Conservation (phyloP, 495 filamentous ascomycete genomes). For the Penicillium salamii region DNA sequence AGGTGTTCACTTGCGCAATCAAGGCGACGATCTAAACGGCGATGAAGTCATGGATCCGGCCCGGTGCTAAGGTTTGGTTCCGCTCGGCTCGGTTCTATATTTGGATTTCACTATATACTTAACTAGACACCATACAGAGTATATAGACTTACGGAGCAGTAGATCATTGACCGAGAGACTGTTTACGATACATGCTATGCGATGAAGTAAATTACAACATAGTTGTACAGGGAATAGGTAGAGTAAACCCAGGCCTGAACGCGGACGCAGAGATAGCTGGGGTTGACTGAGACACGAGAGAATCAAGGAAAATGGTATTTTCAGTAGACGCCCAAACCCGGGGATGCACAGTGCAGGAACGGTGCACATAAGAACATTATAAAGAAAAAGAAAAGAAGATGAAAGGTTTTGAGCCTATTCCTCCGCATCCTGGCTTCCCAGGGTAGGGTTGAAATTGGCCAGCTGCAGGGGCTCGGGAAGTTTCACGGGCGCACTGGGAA, state of each 20-base stretch:
- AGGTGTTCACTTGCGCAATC: neutral
- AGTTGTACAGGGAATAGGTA: slow-evolving; percentile 6
- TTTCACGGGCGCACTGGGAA: slow-evolving; percentile 50
- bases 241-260: neutral
- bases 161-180: too few species aligned
- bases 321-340: slow-evolving; percentile 31
- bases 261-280: neutral
- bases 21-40: neutral
- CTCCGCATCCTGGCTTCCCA: slow-evolving; percentile 15
- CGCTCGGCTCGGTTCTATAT: neutral
- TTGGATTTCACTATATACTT: too few species aligned
- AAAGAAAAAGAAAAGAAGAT: slow-evolving; percentile 8
- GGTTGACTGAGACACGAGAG: slow-evolving; percentile 5
- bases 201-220: neutral
- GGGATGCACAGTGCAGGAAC: slow-evolving; percentile 22
- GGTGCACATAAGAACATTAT: slow-evolving; percentile 1
- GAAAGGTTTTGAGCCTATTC: slow-evolving; percentile 21
- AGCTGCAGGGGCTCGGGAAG: slow-evolving; percentile 47
- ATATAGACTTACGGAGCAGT: too few species aligned
- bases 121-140: too few species aligned
- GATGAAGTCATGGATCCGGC: neutral
- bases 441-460: slow-evolving; percentile 24
- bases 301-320: slow-evolving; percentile 24
- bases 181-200: neutral
- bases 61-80: neutral